Conservation (phyloP, 306 rosid species). For the Cucurbita ficifolia region DNA sequence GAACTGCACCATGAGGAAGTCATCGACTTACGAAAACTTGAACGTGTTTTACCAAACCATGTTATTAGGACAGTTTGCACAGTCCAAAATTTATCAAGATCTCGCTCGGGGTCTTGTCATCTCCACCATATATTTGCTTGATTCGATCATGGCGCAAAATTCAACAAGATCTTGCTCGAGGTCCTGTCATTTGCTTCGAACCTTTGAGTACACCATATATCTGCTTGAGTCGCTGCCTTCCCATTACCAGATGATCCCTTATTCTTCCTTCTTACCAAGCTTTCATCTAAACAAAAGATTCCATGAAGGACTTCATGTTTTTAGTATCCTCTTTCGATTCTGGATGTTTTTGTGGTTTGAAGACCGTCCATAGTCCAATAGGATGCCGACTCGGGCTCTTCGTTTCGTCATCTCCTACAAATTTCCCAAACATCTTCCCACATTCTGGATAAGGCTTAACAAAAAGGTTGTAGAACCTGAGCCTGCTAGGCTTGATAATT, state of each 20-base stretch:
- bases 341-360: conserved; percentile 38
- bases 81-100: not conserved
- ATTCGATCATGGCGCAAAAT: not conserved
- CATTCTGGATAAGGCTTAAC: conserved; percentile 84
- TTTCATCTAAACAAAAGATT: conserved; percentile 23
- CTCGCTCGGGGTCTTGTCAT: not conserved
- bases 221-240: not conserved
- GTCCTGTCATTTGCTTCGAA: not conserved
- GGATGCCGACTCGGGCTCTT: conserved; percentile 35
- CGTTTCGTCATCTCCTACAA: conserved; percentile 19
- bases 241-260: not conserved
- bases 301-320: conserved; percentile 57
- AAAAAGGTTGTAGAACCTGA: conserved; percentile 64
- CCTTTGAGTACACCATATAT: not conserved
- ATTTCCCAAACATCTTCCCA: conserved; percentile 52
- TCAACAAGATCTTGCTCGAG: not conserved
- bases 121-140: not conserved
- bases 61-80: not conserved
- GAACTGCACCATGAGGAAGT: not conserved
- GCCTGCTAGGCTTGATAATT: conserved; percentile 63
- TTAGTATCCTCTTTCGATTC: conserved; percentile 35
- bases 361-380: conserved; percentile 61
- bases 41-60: not conserved
- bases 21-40: not conserved
- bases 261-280: not conserved